Evolutionary conservation across 2,329 filamentous ascomycete species (phyloP), one percentile per base, ranked within the genome.

Genomic region (Diaporthe sp.): DNA sequence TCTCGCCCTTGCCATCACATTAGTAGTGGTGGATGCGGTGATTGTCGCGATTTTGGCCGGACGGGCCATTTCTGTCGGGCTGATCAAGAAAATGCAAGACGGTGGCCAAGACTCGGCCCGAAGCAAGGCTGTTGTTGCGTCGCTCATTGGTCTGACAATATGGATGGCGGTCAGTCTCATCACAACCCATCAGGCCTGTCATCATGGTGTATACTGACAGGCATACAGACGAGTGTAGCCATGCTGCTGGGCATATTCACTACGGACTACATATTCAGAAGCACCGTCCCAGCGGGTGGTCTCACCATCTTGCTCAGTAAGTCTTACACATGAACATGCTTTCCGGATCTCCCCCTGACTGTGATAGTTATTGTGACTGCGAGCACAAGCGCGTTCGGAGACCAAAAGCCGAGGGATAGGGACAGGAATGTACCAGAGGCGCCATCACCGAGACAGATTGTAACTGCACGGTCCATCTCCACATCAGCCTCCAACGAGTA

Each of bases 161-260:
- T 92, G 90, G 90, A 88, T 86, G 70, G 88, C 83, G 78, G 89
- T 90, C 79, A 81, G 88, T 87, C 22, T 42, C 44, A 31, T 37
- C 31, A 25, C 39, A 12, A 37, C 25, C 22, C 19, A 37, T 28
- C n/a, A 3, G 2, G 12, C 59, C 34, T 28, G 49, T 77, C 31
- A 42, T n/a, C 42, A 65, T 37, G 10, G 51, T 25, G 78, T 61
- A 78, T 67, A 78, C 78, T 74, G 31, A 75, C 77, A 78, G 59
- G 77, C 67, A 17, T 76, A 13, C 72, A 91, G 88, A 85, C 86
- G 75, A 91, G 90, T 78, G 84, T 87, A 10, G 84, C 87, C 12
- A 84, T 91, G 81, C 83, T 89, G 68, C 80, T 92, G 10, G 90
- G 89, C 46, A 82, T 88, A 58, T 78, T 77, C 25, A 82, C 82